These are phyloP conservation scores for Penicillium robsamsonii DNA, from an alignment of 495 filamentous ascomycete species.

Conservation along the genomic window DNA sequence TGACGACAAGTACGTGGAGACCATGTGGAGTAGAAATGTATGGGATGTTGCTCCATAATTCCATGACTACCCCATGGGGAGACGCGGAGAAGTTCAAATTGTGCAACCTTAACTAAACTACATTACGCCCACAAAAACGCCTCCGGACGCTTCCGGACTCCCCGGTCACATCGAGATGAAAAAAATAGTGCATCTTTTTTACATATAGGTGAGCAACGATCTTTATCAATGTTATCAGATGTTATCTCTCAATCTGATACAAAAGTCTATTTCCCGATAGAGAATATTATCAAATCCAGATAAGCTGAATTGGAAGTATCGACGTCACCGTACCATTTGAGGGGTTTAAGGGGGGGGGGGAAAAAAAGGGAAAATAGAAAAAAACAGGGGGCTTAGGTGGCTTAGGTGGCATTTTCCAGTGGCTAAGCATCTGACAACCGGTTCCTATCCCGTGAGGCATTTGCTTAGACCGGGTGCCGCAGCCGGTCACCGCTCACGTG, in stretches of 20 bases:
- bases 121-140: neutral
- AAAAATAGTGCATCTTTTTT: too few species aligned
- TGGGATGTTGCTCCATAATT: too few species aligned
- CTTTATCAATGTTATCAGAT: neutral
- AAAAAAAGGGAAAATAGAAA: neutral
- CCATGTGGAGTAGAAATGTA: neutral
- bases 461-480: neutral
- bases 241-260: neutral
- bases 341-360: neutral
- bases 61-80: slow-evolving; percentile 2
- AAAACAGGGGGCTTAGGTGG: neutral
- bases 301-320: neutral
- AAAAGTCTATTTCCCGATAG: too few species aligned
- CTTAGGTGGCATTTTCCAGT: neutral
- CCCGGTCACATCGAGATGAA: too few species aligned
- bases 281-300: neutral
- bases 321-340: neutral
- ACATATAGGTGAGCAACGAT: too few species aligned
- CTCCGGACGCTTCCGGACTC: neutral
- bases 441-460: neutral
- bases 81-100: neutral
- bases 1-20: neutral
- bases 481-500: neutral
- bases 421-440: neutral
- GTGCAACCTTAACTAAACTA: slow-evolving; percentile 3